A percentile compares a stretch with the other conserved stretches of the same genome.
Evolutionary conservation across 2,329 filamentous ascomycete genomes (phyloP).

Genomic region (Knufia fluminis): DNA sequence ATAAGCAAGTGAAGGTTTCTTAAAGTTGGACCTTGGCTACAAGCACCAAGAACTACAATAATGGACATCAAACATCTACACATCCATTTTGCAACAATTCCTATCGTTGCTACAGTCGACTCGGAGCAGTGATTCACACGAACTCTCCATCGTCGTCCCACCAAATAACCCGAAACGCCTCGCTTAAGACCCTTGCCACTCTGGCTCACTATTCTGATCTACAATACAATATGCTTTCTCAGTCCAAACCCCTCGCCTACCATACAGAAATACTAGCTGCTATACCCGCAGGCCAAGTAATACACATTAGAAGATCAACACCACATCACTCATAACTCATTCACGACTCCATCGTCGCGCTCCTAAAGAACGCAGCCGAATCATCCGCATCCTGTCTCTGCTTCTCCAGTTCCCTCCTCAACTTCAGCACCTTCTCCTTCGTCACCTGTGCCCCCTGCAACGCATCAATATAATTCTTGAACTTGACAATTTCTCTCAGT

Average conservation of each 20-base stretch:
- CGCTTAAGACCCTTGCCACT: background rate
- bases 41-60: background rate
- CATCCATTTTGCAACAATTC: no score
- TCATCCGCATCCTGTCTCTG: constrained; percentile 11
- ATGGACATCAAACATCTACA: no score
- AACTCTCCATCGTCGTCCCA: background rate
- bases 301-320: background rate
- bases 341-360: background rate
- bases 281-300: background rate
- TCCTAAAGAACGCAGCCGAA: background rate
- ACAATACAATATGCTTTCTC: no score
- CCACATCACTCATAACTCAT: background rate
- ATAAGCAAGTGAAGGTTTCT: background rate
- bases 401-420: constrained; percentile 20
- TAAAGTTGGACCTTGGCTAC: no score
- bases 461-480: constrained; percentile 85
- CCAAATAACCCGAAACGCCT: background rate
- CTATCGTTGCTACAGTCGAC: background rate
- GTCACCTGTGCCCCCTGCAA: constrained; percentile 60
- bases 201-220: background rate
- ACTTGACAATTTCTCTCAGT: constrained; percentile 90
- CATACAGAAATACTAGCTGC: background rate
- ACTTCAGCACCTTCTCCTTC: constrained; percentile 59
- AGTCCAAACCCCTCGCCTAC: no score
- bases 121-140: background rate